These are phyloP conservation scores for Saccharomyces mikatae DNA, from an alignment of 805 yeast genomes.

Conservation along the genomic window DNA sequence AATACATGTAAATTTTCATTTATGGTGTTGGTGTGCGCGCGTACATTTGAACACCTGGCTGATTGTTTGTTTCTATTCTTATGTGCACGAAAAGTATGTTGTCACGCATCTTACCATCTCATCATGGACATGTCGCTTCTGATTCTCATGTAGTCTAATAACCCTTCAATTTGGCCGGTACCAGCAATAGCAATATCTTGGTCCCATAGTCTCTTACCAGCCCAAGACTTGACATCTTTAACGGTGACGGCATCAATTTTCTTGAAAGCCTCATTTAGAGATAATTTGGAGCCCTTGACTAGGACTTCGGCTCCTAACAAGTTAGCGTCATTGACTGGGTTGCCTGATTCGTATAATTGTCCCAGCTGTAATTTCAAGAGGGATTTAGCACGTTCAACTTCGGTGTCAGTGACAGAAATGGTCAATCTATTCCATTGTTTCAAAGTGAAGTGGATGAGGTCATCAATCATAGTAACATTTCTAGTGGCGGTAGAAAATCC, in stretches of 20 bases:
- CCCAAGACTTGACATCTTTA: slow-evolving; percentile 62
- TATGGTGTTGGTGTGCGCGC: neutral
- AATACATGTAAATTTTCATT: neutral
- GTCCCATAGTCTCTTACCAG: slow-evolving; percentile 69
- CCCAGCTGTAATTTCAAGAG: slow-evolving; percentile 54
- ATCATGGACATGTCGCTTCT: slow-evolving; percentile 86
- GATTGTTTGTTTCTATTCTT: neutral
- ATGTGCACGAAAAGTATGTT: neutral
- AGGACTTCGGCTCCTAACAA: slow-evolving; percentile 35
- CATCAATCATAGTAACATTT: slow-evolving; percentile 57
- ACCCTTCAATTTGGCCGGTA: slow-evolving; percentile 78
- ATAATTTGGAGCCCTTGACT: slow-evolving; percentile 53
- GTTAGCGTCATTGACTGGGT: neutral
- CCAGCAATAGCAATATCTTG: slow-evolving; percentile 77
- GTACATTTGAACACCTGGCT: neutral
- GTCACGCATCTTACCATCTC: slow-evolving; percentile 49
- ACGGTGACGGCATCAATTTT: slow-evolving; percentile 57
- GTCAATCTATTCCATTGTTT: slow-evolving; percentile 86
- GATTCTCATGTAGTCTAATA: slow-evolving; percentile 76
- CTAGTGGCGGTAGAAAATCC: slow-evolving; percentile 66
- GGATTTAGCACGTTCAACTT: slow-evolving; percentile 71
- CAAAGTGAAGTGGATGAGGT: slow-evolving; percentile 69
- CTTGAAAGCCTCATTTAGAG: slow-evolving; percentile 50
- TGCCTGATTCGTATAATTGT: slow-evolving; percentile 1
- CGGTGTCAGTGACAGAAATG: slow-evolving; percentile 65